Evolutionary conservation across 148 eudicot genomes (phyloP).

Genomic region (Chenopodium suecicum): DNA sequence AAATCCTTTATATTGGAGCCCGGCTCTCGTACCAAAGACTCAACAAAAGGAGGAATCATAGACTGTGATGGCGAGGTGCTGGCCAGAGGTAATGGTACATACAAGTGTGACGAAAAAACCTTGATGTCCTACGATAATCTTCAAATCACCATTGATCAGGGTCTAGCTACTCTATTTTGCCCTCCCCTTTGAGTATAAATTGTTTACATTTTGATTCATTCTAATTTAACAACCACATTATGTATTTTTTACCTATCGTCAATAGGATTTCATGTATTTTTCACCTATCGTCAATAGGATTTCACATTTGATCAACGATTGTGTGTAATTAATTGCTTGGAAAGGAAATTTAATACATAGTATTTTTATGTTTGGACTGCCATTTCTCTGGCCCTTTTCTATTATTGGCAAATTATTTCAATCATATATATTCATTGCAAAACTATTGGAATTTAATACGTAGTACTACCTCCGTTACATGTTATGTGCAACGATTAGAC

Average conservation of each 20-base stretch:
- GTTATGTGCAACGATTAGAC: too few species aligned
- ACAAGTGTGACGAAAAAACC: constrained; percentile 48
- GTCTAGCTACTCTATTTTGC: constrained; percentile 73
- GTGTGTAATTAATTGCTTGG: background rate
- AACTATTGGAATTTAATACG: too few species aligned
- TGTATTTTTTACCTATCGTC: background rate
- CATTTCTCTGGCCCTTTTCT: background rate
- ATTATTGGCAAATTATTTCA: too few species aligned
- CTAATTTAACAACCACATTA: too few species aligned
- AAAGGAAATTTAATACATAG: background rate
- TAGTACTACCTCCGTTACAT: too few species aligned
- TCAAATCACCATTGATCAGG: constrained; percentile 73
- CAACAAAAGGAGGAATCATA: constrained; percentile 75
- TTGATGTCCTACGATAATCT: constrained; percentile 70
- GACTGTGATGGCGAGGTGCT: constrained; percentile 93
- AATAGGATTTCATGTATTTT: background rate
- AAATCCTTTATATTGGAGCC: constrained; percentile 84
- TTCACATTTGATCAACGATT: background rate
- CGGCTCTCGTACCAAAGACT: constrained; percentile 51
- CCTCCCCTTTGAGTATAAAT: constrained; percentile 32
- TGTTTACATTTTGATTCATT: background rate
- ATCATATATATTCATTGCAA: too few species aligned
- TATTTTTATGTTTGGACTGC: background rate
- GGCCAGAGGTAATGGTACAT: constrained; percentile 83
- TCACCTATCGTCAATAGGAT: background rate